Conservation (phyloP, 2,329 filamentous ascomycete species). For the Dactylellina drechsleri region DNA sequence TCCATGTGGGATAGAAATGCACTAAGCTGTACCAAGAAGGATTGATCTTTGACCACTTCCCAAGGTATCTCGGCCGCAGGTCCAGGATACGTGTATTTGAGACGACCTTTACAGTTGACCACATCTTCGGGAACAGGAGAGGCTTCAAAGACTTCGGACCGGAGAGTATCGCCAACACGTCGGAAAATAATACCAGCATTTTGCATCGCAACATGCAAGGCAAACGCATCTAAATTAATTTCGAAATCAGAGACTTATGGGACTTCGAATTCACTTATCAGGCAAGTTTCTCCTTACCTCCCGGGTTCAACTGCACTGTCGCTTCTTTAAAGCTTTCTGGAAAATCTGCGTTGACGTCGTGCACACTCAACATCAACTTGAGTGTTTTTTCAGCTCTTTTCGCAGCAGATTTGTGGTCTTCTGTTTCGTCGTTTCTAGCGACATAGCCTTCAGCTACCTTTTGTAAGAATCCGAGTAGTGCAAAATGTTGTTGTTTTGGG, state of each 20-base stretch:
- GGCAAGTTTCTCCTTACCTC: slow-evolving; percentile 16
- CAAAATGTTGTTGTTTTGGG: background rate
- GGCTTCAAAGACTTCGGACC: slow-evolving; percentile 65
- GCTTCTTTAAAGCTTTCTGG: background rate
- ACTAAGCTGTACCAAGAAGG: slow-evolving; percentile 14
- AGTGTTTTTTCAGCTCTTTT: background rate
- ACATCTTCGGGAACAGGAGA: slow-evolving; percentile 63
- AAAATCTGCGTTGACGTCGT: slow-evolving; percentile 12
- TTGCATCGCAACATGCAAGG: slow-evolving; percentile 63
- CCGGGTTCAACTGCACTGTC: background rate
- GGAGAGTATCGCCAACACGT: slow-evolving; percentile 55
- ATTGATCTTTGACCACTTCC: background rate
- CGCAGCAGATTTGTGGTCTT: background rate
- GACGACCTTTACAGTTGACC: slow-evolving; percentile 61
- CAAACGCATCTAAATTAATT: slow-evolving; percentile 60
- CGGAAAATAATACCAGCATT: slow-evolving; percentile 65
- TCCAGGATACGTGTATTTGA: slow-evolving; percentile 65
- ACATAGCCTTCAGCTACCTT: background rate
- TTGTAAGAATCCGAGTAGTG: slow-evolving; percentile 10
- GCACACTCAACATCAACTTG: slow-evolving; percentile 7
- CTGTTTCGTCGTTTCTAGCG: background rate
- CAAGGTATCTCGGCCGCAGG: slow-evolving; percentile 54
- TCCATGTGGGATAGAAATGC: slow-evolving; percentile 43
- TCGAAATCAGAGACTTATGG: too few species aligned
- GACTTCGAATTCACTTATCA: too few species aligned